Evolutionary conservation across 2,329 filamentous ascomycete genomes (phyloP), one percentile per base, ranked within the genome.

Genomic region (Raffaelea albimanens): DNA sequence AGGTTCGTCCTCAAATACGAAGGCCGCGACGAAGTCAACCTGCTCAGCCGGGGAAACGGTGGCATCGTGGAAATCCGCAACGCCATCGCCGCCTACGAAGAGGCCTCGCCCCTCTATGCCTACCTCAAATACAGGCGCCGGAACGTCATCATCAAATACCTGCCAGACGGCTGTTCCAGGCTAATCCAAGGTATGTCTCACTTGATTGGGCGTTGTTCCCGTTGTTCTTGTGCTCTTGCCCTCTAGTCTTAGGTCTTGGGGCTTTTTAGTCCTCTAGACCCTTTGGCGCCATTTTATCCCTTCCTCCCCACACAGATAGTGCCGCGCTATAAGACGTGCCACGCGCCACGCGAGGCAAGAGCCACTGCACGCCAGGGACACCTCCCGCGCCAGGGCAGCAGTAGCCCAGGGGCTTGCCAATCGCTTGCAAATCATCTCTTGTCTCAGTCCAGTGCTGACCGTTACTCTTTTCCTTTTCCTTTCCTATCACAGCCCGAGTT

Each of bases 1-100:
- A 97, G 93, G 93, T 93, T 98, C 60, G 79, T 97, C 53, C 80
- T 98, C 57, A 90, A 91, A 63, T 98, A 98, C 68, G 75, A 80
- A 53, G 84, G 84, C 52, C 83, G 93, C 65, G 93, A 98, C 71
- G 87, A 91, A 57, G 76, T 98, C 52, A 82, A 87, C 55, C 67
- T 98, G 48, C 72, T 93, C 50, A 79, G 75, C 51, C 80, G 78
- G 56, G 93, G 93, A 44, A 84, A 74, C 55, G 86, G 87, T 55
- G 91, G 93, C 53, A 83, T 95, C 50, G 76, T 81, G 51, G 93
- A 97, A 63, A 81, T 93, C 54, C 84, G 89, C 59, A 81, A 82
- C 59, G 77, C 81, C 48, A 83, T 97, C 56, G 78, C 83, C 50
- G 72, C 78, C 53, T 95, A 94, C 62, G 79, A 86, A 48, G 90